Conservation (phyloP, 257 asterid species). For the Cynanchum wilfordii region DNA sequence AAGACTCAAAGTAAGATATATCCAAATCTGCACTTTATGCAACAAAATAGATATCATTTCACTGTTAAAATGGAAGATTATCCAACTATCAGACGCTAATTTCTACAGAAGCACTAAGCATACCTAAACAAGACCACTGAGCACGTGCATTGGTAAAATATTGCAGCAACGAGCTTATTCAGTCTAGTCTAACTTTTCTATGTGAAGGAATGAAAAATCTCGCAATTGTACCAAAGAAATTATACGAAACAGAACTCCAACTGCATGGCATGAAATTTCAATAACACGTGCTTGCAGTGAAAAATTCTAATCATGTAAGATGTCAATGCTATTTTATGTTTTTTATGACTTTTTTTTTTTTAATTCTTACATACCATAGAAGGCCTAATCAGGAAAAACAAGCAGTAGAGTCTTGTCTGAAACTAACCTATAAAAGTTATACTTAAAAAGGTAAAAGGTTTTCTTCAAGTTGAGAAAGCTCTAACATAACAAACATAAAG, state of each 20-base stretch:
- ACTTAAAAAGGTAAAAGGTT: background rate
- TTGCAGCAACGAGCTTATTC: background rate
- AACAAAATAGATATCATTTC: background rate
- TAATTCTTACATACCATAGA: background rate
- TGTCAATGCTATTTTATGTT: background rate
- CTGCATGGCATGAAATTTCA: background rate
- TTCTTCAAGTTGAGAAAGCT: background rate
- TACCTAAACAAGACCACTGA: background rate
- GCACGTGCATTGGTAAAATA: background rate
- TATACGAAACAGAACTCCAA: background rate
- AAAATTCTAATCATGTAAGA: background rate
- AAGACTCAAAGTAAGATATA: background rate
- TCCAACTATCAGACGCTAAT: background rate
- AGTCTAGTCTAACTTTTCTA: background rate
- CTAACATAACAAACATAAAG: background rate
- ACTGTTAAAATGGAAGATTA: background rate
- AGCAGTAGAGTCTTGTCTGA: background rate
- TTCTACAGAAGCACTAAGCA: background rate
- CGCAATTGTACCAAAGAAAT: background rate
- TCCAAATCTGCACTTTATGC: background rate
- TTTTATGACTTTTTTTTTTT: background rate
- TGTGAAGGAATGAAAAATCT: background rate
- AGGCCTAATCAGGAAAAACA: background rate
- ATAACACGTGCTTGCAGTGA: background rate
- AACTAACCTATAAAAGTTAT: background rate